Evolutionary conservation across 345 rosid genomes (phyloP).

Genomic region (Hypericum perforatum): DNA sequence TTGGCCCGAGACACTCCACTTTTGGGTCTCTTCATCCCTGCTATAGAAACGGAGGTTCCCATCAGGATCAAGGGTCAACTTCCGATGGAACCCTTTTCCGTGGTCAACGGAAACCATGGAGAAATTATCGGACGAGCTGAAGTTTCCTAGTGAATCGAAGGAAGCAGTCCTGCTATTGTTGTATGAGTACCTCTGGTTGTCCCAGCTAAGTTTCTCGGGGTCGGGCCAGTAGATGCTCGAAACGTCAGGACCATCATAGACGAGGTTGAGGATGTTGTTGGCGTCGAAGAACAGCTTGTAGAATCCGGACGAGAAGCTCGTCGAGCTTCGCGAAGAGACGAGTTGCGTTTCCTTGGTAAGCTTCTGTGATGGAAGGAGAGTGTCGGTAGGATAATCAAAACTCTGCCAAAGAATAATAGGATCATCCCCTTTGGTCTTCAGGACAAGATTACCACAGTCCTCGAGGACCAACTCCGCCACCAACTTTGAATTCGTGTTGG

Average conservation of each 20-base stretch:
- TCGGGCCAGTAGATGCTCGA: background rate
- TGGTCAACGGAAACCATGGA: background rate
- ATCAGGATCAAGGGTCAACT: conserved; percentile 1
- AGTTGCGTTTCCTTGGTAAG: background rate
- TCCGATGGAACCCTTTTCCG: background rate
- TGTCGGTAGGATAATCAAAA: background rate
- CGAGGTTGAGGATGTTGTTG: background rate
- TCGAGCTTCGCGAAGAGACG: background rate
- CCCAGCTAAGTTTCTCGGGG: background rate
- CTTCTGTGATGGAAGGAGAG: background rate
- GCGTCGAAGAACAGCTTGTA: background rate
- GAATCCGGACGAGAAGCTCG: background rate
- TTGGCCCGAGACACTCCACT: background rate
- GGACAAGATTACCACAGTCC: background rate
- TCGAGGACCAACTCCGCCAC: background rate
- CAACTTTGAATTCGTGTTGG: background rate
- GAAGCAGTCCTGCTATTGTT: background rate
- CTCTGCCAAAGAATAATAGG: background rate
- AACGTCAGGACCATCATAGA: background rate
- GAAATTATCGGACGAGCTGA: background rate
- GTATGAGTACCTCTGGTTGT: background rate
- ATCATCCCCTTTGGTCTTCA: background rate
- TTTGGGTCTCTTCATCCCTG: background rate
- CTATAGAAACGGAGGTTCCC: background rate
- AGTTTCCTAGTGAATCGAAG: background rate